Base-by-base conservation (phyloP, 306 rosid genomes). In the Comarum palustre region DNA sequence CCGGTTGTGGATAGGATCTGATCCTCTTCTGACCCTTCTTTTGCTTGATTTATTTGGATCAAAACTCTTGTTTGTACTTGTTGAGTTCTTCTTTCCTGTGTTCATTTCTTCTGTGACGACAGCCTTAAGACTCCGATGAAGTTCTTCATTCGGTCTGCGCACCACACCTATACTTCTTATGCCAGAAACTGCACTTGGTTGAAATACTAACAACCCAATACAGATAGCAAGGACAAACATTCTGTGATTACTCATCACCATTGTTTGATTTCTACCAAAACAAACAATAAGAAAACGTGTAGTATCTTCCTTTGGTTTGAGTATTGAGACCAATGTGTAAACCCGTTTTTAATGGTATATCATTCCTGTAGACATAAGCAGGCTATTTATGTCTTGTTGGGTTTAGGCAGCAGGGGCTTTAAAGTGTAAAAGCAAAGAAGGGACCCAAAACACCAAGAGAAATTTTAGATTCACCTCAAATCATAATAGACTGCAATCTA, bases 1-100 rank as follows among this genome's bases (percentile, higher is more conserved):
- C 85, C 84, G 86, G 80, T 94, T 94, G 85, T 94, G 99, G 82
- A 91, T 94, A 80, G 99, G 99, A 87, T 94, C 97, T 19, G 99
- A 80, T 50, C 99, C 99, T 83, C 73, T 80, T 86, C 88, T 73
- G 69, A 94, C 97, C 75, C 79, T 83, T 86, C 97, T 77, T 80
- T 94, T 86, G 89, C 87, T 91, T 8, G 97, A 87, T 59, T 81
- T 81, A 81, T 91, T 90, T 69, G 88, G 88, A 81, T 91, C 96
- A 60, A 86, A 68, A 73, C 79, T 76, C 25, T 61, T 83, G 67
- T 71, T 84, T 59, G 2, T 73, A 29, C 75, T 80, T 46, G 78
- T 76, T 20, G 90, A 71, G 63, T 73, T 87, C 83, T 73, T 87
- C 83, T 75, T 78, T 78, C 80, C 69, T 57, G 70, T 73, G 67